Evolutionary conservation across 2,329 filamentous ascomycete genomes (phyloP).

Genomic region (Fusarium beomiforme): DNA sequence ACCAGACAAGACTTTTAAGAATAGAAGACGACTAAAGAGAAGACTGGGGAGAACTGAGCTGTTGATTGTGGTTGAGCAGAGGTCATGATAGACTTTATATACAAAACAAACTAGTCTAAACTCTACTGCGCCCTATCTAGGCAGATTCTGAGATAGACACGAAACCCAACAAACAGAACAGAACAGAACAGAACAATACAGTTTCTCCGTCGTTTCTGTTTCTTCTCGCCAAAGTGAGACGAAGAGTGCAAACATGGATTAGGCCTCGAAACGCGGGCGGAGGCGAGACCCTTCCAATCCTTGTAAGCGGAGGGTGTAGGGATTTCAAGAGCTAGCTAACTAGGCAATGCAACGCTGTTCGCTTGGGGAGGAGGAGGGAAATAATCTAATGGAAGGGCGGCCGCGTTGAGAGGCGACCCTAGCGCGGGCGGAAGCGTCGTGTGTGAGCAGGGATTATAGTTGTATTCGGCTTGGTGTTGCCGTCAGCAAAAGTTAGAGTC

Average conservation of each 20-base stretch:
- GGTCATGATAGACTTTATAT: constrained; percentile 29
- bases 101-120: not conserved
- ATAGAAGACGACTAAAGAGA: not conserved
- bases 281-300: constrained; percentile 6
- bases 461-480: constrained; percentile 13
- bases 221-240: constrained; percentile 14
- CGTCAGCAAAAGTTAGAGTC: constrained; percentile 5
- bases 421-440: constrained; percentile 8
- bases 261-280: constrained; percentile 28
- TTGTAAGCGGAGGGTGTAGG: constrained; percentile 9
- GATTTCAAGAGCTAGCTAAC: not conserved
- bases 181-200: not conserved
- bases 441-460: not conserved
- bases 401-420: constrained; percentile 36
- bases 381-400: constrained; percentile 31
- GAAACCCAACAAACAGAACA: constrained; percentile 7
- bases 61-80: not conserved
- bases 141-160: constrained; percentile 4
- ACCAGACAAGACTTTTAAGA: not conserved
- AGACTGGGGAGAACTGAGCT: not conserved
- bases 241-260: constrained; percentile 17
- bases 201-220: constrained; percentile 13
- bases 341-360: constrained; percentile 24
- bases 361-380: constrained; percentile 10
- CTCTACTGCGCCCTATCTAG: constrained; percentile 12